Evolutionary conservation across 179 eudicot species (phyloP), one percentile per base, ranked within the genome.

Genomic region (Silene noctiflora): DNA sequence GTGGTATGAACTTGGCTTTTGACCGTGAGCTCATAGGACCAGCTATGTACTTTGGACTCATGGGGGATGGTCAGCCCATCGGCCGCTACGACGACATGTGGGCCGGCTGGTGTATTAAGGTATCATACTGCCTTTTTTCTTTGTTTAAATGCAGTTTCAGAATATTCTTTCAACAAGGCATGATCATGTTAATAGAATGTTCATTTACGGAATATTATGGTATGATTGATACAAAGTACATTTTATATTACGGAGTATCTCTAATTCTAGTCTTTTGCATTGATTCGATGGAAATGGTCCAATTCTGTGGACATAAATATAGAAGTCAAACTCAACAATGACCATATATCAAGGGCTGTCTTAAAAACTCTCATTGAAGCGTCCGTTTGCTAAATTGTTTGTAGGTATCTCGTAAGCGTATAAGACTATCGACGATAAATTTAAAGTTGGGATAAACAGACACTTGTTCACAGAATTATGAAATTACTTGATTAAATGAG

Each of bases 31-130:
- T 94, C 46, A 92, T 94, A 24, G 98, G 98, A 27, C 97, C 97
- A 5, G 97, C 98, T 17, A 94, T 94, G 98, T 94, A 94, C 86
- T 94, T 94, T 75, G 98, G 98, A 14, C 98, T 94, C 75, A 94
- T 94, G 98, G 98, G 97, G 1, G 98, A 94, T 22, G 98, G 98
- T 62, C 98, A 94, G 84, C 98, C 98, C 27, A 92, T 94, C 82
- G 98, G 98, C 3, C 92, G 98, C 22, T 92, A 94, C 73, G 98
- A 94, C 8, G 98, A 94, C 75, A 94, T 94, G 97, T 94, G 96
- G 98, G 96, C 97, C 62, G 97, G 98, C 29, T 94, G 98, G 97
- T 94, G 98, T 78, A 74, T 77, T 65, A 94, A 94, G 95, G 97
- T 94, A 68, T 33, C 20, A 29, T 24, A 33, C 39, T 33, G 7